These are phyloP conservation scores for Colletotrichum theobromicola DNA, from an alignment of 2,329 filamentous ascomycete species.

Conservation along the genomic window DNA sequence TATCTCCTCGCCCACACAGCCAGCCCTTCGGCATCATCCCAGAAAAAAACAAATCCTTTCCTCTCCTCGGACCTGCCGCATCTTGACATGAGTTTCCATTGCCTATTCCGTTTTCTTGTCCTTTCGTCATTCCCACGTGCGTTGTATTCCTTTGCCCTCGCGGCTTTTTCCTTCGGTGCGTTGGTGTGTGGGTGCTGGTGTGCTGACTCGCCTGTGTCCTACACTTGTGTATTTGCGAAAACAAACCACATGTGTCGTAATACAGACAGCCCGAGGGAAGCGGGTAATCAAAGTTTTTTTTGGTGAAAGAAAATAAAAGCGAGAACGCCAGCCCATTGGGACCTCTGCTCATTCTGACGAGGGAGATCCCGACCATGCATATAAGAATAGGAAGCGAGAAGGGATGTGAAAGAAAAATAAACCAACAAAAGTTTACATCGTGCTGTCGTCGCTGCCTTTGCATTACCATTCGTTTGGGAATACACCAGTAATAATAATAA, in stretches of 20 bases:
- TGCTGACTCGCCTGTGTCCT: neutral
- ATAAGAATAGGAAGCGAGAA: slow-evolving; percentile 12
- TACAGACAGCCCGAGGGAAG: neutral
- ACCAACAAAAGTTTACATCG: slow-evolving; percentile 18
- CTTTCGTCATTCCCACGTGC: neutral
- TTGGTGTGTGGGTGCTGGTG: neutral
- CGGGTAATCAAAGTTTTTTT: neutral
- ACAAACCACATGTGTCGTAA: neutral
- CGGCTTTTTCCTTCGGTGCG: neutral
- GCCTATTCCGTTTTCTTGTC: neutral
- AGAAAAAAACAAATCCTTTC: neutral
- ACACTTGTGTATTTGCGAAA: neutral
- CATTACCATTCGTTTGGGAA: slow-evolving; percentile 19
- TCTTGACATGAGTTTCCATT: neutral
- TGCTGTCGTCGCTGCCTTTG: slow-evolving; percentile 21
- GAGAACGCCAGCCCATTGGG: slow-evolving; percentile 10
- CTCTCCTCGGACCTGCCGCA: slow-evolving; percentile 7
- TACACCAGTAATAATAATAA: neutral
- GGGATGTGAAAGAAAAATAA: neutral
- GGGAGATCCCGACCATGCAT: slow-evolving; percentile 13
- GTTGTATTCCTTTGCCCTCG: neutral
- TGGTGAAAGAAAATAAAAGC: neutral
- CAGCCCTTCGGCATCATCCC: neutral
- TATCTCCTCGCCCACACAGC: neutral
- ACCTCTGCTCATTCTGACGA: neutral